These are phyloP conservation scores for Lumnitzera littorea DNA, from an alignment of 345 rosid species.

Conservation along the genomic window DNA sequence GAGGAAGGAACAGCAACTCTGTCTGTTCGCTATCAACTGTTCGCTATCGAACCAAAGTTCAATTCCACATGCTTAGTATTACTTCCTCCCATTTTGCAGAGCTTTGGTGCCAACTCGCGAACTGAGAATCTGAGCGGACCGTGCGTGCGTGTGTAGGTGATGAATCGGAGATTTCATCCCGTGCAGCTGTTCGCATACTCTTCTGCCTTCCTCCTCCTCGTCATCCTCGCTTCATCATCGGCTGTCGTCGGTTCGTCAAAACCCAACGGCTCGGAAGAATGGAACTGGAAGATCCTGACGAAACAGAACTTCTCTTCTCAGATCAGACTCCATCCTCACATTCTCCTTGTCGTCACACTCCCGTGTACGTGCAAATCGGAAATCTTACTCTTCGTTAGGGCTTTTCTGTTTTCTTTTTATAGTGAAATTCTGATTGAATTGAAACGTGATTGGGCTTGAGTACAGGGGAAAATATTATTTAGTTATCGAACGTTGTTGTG, in stretches of 20 bases:
- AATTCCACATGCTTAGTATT: too few species aligned
- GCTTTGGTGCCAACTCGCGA: too few species aligned
- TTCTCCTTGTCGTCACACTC: conserved; percentile 62
- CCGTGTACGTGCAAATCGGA: conserved; percentile 42
- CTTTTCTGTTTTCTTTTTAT: background rate
- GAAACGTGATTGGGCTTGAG: too few species aligned
- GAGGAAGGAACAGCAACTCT: too few species aligned
- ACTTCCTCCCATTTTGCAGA: too few species aligned
- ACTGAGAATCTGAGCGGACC: background rate
- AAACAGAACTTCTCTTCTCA: conserved; percentile 76
- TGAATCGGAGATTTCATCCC: background rate
- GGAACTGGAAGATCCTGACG: conserved; percentile 53
- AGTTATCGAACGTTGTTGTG: too few species aligned
- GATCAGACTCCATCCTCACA: conserved; percentile 67
- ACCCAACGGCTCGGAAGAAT: conserved; percentile 19
- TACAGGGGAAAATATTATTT: too few species aligned
- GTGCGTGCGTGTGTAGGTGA: background rate
- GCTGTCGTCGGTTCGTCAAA: conserved; percentile 5
- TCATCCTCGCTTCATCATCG: conserved; percentile 1
- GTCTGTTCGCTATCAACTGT: too few species aligned
- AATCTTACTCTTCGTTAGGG: too few species aligned
- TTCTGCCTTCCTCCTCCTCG: background rate
- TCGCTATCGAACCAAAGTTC: too few species aligned
- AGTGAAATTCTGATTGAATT: too few species aligned
- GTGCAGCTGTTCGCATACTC: conserved; percentile 1